These are phyloP conservation scores for Cercis canadensis DNA, from an alignment of 306 rosid species.

Conservation along the genomic window DNA sequence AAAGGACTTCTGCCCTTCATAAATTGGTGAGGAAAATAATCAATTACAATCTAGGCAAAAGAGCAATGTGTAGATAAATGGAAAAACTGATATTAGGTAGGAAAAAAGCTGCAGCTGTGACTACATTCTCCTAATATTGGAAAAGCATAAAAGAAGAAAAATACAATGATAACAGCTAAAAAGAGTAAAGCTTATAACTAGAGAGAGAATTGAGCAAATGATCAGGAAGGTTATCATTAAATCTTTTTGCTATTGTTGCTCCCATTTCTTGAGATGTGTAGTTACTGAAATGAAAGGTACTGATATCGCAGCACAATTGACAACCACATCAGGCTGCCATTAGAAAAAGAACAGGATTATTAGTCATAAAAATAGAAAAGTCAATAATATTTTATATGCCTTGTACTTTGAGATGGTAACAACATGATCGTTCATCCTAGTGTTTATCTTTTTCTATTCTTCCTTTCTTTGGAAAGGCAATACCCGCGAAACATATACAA, in stretches of 20 bases:
- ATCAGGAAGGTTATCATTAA: neutral
- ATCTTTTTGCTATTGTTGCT: neutral
- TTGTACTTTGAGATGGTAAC: constrained; percentile 7
- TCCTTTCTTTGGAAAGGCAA: neutral
- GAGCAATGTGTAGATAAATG: constrained; percentile 11
- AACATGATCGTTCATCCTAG: constrained; percentile 3
- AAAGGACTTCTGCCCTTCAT: constrained; percentile 88
- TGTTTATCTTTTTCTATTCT: neutral
- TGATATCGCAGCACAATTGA: constrained; percentile 91
- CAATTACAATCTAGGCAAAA: constrained; percentile 33
- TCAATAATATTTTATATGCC: constrained; percentile 14
- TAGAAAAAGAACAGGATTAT: neutral
- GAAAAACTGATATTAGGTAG: constrained; percentile 10
- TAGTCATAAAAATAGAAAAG: constrained; percentile 12
- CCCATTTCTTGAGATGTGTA: neutral
- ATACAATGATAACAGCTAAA: neutral
- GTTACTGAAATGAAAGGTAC: constrained; percentile 48
- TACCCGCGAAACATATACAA: constrained; percentile 2
- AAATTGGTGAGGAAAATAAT: constrained; percentile 59
- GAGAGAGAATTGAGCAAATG: neutral
- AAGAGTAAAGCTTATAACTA: neutral
- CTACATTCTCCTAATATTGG: constrained; percentile 1
- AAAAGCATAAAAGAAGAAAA: constrained; percentile 6
- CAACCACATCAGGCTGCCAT: constrained; percentile 85
- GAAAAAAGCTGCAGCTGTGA: constrained; percentile 3